phyloP scores from a whole-genome alignment of 1,139 yeast genomes.

The Saccharomycopsis hybrid region DNA sequence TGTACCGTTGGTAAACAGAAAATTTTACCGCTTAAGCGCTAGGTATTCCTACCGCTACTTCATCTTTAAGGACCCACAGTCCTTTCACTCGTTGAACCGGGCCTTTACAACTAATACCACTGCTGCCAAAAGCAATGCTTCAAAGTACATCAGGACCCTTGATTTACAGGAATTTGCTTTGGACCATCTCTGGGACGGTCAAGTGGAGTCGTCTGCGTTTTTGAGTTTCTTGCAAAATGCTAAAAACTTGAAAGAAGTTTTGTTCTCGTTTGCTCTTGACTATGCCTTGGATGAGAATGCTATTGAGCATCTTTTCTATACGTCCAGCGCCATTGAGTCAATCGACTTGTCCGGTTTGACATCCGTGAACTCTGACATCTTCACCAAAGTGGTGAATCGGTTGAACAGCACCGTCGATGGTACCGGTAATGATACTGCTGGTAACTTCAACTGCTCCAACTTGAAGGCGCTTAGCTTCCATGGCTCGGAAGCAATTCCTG shows the following conservation, averaged over 20 bases:
- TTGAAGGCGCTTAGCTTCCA: slow-evolving; percentile 3
- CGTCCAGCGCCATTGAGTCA: not conserved
- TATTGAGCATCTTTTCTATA: not conserved
- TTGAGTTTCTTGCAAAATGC: not conserved
- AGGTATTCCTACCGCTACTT: slow-evolving; percentile 1
- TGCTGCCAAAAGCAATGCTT: not conserved
- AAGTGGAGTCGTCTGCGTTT: not conserved
- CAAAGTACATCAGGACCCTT: not conserved
- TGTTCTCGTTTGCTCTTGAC: slow-evolving; percentile 7
- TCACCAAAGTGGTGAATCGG: too few relatives aligned
- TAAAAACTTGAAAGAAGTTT: not conserved
- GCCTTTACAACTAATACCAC: not conserved
- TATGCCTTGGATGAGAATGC: not conserved
- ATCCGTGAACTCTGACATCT: not conserved
- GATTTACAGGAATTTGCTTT: slow-evolving; percentile 12
- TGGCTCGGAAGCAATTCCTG: slow-evolving; percentile 1
- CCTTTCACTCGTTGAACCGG: not conserved
- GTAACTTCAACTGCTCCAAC: not conserved
- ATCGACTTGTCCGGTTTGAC: slow-evolving; percentile 6
- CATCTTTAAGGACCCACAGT: slow-evolving; percentile 1
- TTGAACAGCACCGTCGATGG: not conserved
- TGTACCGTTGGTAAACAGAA: slow-evolving; percentile 6
- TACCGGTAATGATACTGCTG: not conserved
- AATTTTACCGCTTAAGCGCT: not conserved
- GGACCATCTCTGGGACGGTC: not conserved